phyloP scores from a whole-genome alignment of 176 grass and related monocot genomes.

The Melocanna baccifera region DNA sequence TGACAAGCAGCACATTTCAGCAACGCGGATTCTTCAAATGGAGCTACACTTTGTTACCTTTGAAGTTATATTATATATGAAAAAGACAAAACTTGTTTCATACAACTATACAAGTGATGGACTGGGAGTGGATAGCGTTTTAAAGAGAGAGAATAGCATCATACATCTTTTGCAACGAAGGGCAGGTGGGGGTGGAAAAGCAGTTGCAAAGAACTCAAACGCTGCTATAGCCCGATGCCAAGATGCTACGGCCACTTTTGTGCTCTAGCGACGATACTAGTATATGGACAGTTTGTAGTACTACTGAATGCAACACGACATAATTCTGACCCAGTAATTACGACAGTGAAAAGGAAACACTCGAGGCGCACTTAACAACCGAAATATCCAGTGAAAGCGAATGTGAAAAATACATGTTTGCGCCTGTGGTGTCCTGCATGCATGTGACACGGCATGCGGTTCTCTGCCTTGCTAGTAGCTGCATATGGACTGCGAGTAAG shows the following conservation, averaged over 20 bases:
- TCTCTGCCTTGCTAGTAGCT: not conserved
- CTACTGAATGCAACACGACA: not conserved
- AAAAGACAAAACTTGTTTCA: not conserved
- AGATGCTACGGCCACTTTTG: not conserved
- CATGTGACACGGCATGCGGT: slow-evolving; percentile 6
- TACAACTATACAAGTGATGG: not conserved
- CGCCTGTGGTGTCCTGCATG: not conserved
- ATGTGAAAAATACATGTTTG: not conserved
- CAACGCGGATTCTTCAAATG: not conserved
- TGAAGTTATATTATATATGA: not conserved
- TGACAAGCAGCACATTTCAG: slow-evolving; percentile 6
- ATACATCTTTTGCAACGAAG: not conserved
- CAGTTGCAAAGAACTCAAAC: not conserved
- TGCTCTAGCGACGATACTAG: not conserved
- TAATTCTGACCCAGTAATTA: not conserved
- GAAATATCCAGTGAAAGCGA: not conserved
- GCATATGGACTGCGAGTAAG: slow-evolving; percentile 15
- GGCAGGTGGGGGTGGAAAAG: not conserved
- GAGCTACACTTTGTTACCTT: not conserved
- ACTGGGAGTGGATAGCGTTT: not conserved
- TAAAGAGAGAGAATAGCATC: slow-evolving; percentile 20
- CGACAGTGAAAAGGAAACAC: not conserved
- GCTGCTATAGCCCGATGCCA: not conserved
- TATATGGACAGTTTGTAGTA: not conserved
- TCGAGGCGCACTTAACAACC: not conserved